Percentiles rank a stretch among this genome's conserved stretches.
Evolutionary conservation across 768 basidiomycete species (phyloP).

Genomic region (Lentinula lateritia): DNA sequence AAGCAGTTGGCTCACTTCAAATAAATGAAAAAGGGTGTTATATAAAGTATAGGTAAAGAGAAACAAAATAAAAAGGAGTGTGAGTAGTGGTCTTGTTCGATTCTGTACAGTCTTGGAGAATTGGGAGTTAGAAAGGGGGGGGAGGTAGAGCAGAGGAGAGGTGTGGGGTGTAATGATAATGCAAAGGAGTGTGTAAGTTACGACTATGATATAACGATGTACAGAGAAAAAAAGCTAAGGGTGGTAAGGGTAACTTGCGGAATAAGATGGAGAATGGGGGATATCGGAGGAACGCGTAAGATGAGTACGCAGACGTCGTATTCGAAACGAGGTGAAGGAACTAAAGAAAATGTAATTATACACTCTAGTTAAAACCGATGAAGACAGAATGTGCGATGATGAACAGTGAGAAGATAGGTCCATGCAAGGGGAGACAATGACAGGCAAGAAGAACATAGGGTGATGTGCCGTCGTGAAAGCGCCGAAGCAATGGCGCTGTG

Average conservation of each 20-base stretch:
- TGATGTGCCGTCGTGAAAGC: neutral
- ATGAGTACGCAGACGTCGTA: neutral
- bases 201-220: neutral
- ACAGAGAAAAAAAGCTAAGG: neutral
- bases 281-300: neutral
- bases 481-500: neutral
- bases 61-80: conserved; percentile 2
- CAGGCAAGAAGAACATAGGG: neutral
- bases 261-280: neutral
- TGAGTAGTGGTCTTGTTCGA: neutral
- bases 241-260: neutral
- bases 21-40: neutral
- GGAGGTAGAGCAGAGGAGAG: too few relatives aligned
- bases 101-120: neutral
- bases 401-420: neutral
- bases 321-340: neutral
- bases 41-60: neutral
- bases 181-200: neutral
- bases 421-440: conserved; percentile 1
- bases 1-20: too few relatives aligned
- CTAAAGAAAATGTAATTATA: neutral
- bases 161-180: neutral
- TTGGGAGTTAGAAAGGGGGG: neutral
- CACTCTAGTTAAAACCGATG: conserved; percentile 1
- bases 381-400: conserved; percentile 2